These are phyloP conservation scores for Intubia oerlemansii DNA, from an alignment of 2,329 filamentous ascomycete species.

Conservation along the genomic window DNA sequence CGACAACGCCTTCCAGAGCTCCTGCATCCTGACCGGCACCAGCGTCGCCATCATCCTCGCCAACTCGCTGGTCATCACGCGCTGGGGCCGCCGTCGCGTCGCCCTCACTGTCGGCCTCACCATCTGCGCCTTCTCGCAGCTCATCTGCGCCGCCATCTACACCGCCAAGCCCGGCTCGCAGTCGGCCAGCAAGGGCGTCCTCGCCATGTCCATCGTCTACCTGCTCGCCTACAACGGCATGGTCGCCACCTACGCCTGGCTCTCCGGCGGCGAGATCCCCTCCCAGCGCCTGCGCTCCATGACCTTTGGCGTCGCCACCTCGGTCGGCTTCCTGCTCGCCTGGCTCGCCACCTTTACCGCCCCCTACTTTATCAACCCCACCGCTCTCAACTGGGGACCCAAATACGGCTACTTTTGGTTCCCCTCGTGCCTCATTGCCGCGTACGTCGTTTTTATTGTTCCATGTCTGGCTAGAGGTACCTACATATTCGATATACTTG, in stretches of 20 bases:
- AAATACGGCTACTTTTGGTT: slow-evolving; percentile 36
- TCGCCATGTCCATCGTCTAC: slow-evolving; percentile 30
- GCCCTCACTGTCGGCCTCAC: slow-evolving; percentile 29
- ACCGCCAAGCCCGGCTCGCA: slow-evolving; percentile 17
- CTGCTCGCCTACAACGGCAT: slow-evolving; percentile 29
- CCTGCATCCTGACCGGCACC: slow-evolving; percentile 29
- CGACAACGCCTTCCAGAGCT: slow-evolving; percentile 31
- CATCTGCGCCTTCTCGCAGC: slow-evolving; percentile 29
- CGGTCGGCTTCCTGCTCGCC: slow-evolving; percentile 30
- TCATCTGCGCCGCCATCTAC: slow-evolving; percentile 31
- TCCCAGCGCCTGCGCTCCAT: slow-evolving; percentile 33
- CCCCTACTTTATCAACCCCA: slow-evolving; percentile 36
- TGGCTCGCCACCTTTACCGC: slow-evolving; percentile 37
- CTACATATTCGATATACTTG: too few species aligned
- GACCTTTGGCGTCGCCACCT: slow-evolving; percentile 32
- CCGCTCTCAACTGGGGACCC: slow-evolving; percentile 31
- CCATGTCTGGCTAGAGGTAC: too few species aligned
- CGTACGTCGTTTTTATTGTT: too few species aligned
- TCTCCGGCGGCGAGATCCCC: slow-evolving; percentile 33
- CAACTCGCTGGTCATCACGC: slow-evolving; percentile 30
- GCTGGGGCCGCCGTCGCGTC: slow-evolving; percentile 27
- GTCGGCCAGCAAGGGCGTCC: slow-evolving; percentile 23
- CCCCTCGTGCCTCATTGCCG: slow-evolving; percentile 14
- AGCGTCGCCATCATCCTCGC: slow-evolving; percentile 31
- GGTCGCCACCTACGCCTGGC: slow-evolving; percentile 33